Conservation (phyloP, 805 yeast genomes). For the Teunomyces pallodes region DNA sequence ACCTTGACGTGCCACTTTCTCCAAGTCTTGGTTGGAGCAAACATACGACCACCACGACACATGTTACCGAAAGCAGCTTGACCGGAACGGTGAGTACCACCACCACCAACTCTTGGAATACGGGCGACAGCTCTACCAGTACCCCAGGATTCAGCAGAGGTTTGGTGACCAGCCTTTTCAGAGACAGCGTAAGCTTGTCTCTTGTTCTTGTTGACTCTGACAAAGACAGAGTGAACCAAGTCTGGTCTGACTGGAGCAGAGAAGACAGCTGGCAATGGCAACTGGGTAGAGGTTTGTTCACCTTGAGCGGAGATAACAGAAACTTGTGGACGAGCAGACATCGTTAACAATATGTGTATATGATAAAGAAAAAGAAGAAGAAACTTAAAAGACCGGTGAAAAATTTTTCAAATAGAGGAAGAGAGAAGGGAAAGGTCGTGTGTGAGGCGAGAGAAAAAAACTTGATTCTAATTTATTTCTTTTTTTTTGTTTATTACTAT, state of each 20-base stretch:
- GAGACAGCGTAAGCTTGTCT: slow-evolving; percentile 99
- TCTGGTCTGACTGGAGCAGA: slow-evolving; percentile 99
- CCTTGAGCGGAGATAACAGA: slow-evolving; percentile 89
- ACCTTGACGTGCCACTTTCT: slow-evolving; percentile 99
- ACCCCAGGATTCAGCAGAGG: slow-evolving; percentile 99
- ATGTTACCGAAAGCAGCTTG: slow-evolving; percentile 99
- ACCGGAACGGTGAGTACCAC: slow-evolving; percentile 99
- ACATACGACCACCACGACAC: slow-evolving; percentile 99
- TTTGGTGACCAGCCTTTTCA: slow-evolving; percentile 99
- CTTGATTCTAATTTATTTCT: neutral
- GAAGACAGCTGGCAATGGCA: slow-evolving; percentile 98
- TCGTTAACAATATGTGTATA: slow-evolving; percentile 24
- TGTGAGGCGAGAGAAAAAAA: neutral
- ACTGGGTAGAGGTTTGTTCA: slow-evolving; percentile 76
- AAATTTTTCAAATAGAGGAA: slow-evolving; percentile 11
- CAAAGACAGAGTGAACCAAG: slow-evolving; percentile 97
- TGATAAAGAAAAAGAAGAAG: slow-evolving; percentile 18
- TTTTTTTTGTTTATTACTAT: neutral
- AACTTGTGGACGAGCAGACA: slow-evolving; percentile 89
- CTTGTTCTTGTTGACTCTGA: slow-evolving; percentile 99
- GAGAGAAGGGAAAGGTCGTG: slow-evolving; percentile 6
- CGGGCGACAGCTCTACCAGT: slow-evolving; percentile 99
- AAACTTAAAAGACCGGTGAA: slow-evolving; percentile 9
- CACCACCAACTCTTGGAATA: slow-evolving; percentile 99
- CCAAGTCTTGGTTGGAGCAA: slow-evolving; percentile 99